Conservation (phyloP, 148 eudicot genomes). For the Rhododendron ovatum region DNA sequence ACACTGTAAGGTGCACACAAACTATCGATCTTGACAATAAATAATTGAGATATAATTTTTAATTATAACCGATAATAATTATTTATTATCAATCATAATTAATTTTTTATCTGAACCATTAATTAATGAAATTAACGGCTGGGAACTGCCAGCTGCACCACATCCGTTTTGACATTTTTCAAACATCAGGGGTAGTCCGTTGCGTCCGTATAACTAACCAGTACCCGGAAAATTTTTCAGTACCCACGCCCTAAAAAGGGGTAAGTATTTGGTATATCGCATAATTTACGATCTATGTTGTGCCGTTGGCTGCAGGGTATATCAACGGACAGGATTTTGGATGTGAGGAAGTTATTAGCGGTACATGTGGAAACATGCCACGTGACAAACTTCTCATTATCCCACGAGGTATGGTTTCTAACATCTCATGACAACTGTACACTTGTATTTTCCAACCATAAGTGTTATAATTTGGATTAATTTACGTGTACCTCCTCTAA, state of each 20-base stretch:
- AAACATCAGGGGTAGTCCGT: background rate
- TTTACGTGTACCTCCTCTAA: background rate
- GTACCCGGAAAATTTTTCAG: background rate
- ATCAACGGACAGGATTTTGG: constrained; percentile 90
- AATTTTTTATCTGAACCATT: no score
- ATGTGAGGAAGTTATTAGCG: constrained; percentile 72
- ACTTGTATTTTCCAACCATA: background rate
- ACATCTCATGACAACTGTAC: background rate
- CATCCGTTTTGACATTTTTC: background rate
- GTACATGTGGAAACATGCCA: constrained; percentile 88
- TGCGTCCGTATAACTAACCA: background rate
- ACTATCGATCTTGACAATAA: no score
- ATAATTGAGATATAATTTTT: no score
- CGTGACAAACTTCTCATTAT: constrained; percentile 72
- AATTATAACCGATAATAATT: no score
- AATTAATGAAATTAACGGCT: no score
- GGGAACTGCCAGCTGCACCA: no score
- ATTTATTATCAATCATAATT: no score
- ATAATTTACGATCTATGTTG: background rate
- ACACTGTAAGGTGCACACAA: no score
- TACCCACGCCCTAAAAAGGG: background rate
- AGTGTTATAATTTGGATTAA: background rate
- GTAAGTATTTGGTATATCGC: background rate
- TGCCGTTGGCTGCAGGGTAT: constrained; percentile 54
- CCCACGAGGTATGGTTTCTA: constrained; percentile 66